A percentile compares a stretch with the other conserved stretches of the same genome.
These are phyloP conservation scores for Pythium coloratum DNA, from an alignment of 352 stramenopile species.

Conservation along the genomic window DNA sequence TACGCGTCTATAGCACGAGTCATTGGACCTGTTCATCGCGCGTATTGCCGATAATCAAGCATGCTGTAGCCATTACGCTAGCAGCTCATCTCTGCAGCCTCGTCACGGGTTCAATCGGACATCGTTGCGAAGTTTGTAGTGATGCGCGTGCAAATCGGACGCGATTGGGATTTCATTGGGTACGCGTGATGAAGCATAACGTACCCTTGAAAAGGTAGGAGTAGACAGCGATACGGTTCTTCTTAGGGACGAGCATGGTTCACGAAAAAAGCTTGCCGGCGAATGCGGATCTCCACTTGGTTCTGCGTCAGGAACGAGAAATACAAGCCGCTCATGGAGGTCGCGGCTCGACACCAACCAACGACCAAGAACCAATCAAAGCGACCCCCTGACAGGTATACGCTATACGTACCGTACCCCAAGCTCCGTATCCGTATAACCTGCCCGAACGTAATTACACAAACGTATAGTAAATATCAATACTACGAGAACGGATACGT, in stretches of 20 bases:
- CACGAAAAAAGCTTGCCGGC: slow-evolving; percentile 87
- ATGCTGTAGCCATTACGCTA: neutral
- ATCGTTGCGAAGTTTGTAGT: neutral
- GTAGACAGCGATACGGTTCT: slow-evolving; percentile 99
- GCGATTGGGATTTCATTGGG: neutral
- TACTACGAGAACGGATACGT: neutral
- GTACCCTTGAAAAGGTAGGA: slow-evolving; percentile 96
- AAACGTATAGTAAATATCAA: slow-evolving; percentile 2
- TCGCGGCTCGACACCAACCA: slow-evolving; percentile 30
- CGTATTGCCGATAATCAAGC: neutral
- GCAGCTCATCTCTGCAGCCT: neutral
- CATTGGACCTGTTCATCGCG: neutral
- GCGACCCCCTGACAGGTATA: neutral
- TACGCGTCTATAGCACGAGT: too few species aligned
- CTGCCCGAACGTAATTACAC: slow-evolving; percentile 26
- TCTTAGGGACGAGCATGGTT: slow-evolving; percentile 95
- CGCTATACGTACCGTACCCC: slow-evolving; percentile 18
- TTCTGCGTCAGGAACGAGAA: slow-evolving; percentile 36
- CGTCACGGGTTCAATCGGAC: neutral
- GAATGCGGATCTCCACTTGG: slow-evolving; percentile 87
- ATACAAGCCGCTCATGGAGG: slow-evolving; percentile 14
- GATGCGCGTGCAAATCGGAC: neutral
- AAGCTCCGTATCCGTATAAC: neutral
- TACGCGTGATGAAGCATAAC: slow-evolving; percentile 19
- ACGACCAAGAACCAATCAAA: slow-evolving; percentile 35